phyloP scores from a whole-genome alignment of 2,329 filamentous ascomycete genomes.

The Diplodia mutila region DNA sequence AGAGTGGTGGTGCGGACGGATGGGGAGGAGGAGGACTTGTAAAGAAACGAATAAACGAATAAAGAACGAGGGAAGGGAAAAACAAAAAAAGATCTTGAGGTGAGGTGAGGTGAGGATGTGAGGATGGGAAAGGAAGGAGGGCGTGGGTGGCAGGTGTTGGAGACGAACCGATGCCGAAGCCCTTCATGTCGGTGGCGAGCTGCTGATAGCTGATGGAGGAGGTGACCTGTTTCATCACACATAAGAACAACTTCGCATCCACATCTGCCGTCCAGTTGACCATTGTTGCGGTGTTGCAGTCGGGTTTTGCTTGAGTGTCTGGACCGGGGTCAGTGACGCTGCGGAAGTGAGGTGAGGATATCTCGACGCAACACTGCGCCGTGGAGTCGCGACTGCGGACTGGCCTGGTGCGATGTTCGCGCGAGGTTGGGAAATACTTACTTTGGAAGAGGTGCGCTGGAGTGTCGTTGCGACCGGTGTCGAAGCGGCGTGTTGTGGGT shows the following conservation, averaged over 20 bases:
- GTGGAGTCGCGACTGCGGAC: not conserved
- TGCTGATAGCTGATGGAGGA: conserved; percentile 20
- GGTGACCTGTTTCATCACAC: conserved; percentile 6
- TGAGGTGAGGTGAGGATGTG: not conserved
- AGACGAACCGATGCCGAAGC: conserved; percentile 23
- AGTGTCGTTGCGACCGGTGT: not conserved
- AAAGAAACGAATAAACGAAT: too few species aligned
- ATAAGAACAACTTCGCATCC: conserved; percentile 16
- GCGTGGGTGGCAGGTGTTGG: too few species aligned
- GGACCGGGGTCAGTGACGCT: not conserved
- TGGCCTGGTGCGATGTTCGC: not conserved
- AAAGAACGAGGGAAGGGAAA: too few species aligned
- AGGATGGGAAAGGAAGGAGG: not conserved
- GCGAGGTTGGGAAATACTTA: not conserved
- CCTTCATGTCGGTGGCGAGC: conserved; percentile 27
- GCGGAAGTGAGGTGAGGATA: not conserved
- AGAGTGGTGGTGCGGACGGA: not conserved
- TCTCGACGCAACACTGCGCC: too few species aligned
- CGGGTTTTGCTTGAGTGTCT: not conserved
- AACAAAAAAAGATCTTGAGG: too few species aligned
- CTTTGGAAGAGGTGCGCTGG: not conserved
- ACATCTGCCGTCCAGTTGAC: conserved; percentile 16
- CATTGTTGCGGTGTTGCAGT: not conserved
- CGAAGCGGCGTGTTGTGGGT: not conserved
- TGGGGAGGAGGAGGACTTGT: not conserved